These are phyloP conservation scores for Nemophila menziesii DNA, from an alignment of 257 asterid genomes.

Conservation along the genomic window DNA sequence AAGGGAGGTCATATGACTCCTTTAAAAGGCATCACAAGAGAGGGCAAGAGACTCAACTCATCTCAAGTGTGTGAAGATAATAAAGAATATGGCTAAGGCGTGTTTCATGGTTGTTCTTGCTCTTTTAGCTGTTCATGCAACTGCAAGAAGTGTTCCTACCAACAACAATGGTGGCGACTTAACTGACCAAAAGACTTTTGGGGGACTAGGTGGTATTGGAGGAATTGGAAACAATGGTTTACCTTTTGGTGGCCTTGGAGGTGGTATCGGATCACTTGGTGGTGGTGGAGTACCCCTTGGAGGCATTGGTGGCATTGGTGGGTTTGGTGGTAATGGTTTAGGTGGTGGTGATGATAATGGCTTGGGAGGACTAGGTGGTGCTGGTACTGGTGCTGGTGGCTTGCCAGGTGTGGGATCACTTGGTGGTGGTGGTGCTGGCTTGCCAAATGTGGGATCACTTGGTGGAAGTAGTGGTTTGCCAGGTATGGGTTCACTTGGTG, in stretches of 20 bases:
- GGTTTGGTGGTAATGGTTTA: conserved; percentile 9
- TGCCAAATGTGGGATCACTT: conserved; percentile 14
- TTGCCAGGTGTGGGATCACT: conserved; percentile 18
- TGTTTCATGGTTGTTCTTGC: conserved; percentile 20
- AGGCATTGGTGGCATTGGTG: conserved; percentile 22
- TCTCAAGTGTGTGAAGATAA: background rate
- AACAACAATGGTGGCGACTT: conserved; percentile 20
- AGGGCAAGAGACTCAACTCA: background rate
- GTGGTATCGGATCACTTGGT: conserved; percentile 18
- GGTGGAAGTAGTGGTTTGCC: conserved; percentile 12
- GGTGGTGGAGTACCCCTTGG: conserved; percentile 15
- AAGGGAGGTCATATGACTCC: background rate
- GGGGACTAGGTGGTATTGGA: conserved; percentile 32
- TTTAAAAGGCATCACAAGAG: background rate
- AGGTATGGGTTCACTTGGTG: conserved; percentile 14
- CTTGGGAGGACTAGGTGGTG: conserved; percentile 16
- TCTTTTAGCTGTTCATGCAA: conserved; percentile 15
- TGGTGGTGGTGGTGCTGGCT: conserved; percentile 18
- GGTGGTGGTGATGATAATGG: conserved; percentile 18
- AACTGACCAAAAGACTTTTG: conserved; percentile 24
- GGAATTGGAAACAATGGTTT: conserved; percentile 33
- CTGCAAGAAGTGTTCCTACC: conserved; percentile 30
- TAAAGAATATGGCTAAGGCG: conserved; percentile 23
- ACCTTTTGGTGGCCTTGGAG: conserved; percentile 34
- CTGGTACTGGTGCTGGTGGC: conserved; percentile 11